Base-by-base conservation (phyloP, 2,329 filamentous ascomycete species). In the Clarireedia hainanense region DNA sequence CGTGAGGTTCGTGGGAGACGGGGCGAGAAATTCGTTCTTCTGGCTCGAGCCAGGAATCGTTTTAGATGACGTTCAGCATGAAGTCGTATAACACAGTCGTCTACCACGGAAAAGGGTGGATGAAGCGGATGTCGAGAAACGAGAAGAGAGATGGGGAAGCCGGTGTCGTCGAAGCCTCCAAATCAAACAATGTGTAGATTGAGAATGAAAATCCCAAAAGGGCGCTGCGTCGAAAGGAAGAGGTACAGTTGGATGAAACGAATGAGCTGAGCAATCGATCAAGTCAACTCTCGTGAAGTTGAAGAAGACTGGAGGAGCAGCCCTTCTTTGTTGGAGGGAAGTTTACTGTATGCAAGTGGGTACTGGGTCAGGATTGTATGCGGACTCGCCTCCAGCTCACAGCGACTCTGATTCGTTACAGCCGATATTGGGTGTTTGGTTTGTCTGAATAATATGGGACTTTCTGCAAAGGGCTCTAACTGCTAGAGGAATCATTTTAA, bases 31-130 rank as follows among this genome's bases (percentile, higher is more conserved):
- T 26, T 5, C 15, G 39, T 50, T 50, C 37, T 50, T 42, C 52
- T 50, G 52, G 52, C 37, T 50, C 27, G 30, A 36, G 46, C 52
- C 49, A 47, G 47, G 27, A 43, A 50, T 40, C 36, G 7, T 43
- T 9, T 43, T 36, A 55, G 17, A 50, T 50, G 47, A 27, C 9
- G 52, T 55, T 55, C 52, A 50, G 47, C 52, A 55, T 55, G 36
- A 55, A 55, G 52, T 55, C 26, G 52, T 42, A 55, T 49, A 17
- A 50, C 52, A 36, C 40, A 42, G 12, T 6, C 46, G 50, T 55
- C 7, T 43, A 55, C 37, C 37, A 36, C 26, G 26, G 26, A 30
- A 30, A 43, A 43, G 24, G 45, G 52, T 43, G 47, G 50, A 50
- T 50, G 37, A 50, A 24, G 26, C 48, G 37, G 23, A 45, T 14